A percentile compares a stretch with the other conserved stretches of the same genome.
phyloP scores from a whole-genome alignment of 768 basidiomycete species.

The Lenzites betulinus region DNA sequence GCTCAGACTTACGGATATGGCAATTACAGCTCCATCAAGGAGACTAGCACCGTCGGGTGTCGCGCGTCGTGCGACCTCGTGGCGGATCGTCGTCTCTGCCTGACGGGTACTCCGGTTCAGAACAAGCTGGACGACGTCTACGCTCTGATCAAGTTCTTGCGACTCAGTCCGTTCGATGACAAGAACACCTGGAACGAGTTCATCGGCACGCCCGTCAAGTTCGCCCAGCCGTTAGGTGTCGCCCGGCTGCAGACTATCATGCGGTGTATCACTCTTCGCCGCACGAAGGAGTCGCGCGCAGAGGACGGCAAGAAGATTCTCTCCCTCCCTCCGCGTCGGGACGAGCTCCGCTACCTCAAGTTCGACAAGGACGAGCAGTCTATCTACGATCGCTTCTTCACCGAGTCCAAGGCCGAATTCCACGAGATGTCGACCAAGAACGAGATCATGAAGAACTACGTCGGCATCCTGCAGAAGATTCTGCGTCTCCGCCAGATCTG shows the following conservation, averaged over 20 bases:
- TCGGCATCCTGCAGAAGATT: constrained; percentile 95
- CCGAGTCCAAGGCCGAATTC: constrained; percentile 91
- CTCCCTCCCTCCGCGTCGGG: constrained; percentile 85
- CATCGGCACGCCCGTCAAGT: constrained; percentile 92
- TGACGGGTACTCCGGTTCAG: constrained; percentile 99
- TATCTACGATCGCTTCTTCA: constrained; percentile 88
- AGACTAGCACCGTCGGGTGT: constrained; percentile 90
- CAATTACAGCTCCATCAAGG: constrained; percentile 85
- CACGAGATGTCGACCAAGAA: constrained; percentile 83
- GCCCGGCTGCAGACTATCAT: constrained; percentile 96
- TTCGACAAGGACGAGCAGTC: constrained; percentile 80
- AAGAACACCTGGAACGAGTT: constrained; percentile 91
- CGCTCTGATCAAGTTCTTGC: constrained; percentile 94
- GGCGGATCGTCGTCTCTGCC: constrained; percentile 89
- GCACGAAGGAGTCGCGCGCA: constrained; percentile 89
- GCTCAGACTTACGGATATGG: background rate
- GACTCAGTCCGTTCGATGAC: constrained; percentile 89
- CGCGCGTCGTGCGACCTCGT: constrained; percentile 93
- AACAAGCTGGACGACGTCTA: constrained; percentile 99
- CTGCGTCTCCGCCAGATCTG: constrained; percentile 96
- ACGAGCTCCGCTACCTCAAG: constrained; percentile 83
- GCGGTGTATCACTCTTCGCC: constrained; percentile 93
- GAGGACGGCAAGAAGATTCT: constrained; percentile 84
- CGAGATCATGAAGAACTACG: constrained; percentile 97
- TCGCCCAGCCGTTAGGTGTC: constrained; percentile 85